Base-by-base conservation (phyloP, 768 basidiomycete genomes). In the Phanerochaete carnosa region DNA sequence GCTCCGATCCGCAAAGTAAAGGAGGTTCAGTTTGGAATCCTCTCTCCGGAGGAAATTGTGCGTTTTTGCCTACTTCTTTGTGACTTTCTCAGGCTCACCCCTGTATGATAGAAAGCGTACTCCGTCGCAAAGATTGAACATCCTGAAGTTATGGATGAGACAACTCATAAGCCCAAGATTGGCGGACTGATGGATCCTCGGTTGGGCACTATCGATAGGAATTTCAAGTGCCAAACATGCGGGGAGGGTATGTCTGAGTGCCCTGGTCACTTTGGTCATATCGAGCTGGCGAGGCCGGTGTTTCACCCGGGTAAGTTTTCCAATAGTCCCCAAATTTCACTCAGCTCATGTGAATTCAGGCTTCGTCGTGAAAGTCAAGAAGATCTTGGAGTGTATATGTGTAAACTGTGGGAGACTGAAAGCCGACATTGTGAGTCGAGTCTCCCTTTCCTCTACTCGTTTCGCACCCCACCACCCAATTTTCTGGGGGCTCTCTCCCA, bases 201-300 rank as follows among this genome's bases (percentile, higher is more conserved):
- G 61, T 94, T 98, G 90, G 97, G 97, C 39, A 99, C 94, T 29
- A 96, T 95, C 68, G 94, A 95, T 80, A 83, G 94, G 66, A 95
- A 95, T 73, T 95, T 96, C 79, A 98, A 98, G 79, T 99, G 97
- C 73, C 95, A 98, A 79, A 98, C 97, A 29, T 98, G 97, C 74
- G 95, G 95, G 66, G 97, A 99, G 82, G 96, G 95, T n/a, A 98
- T 98, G 95, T 89, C 94, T 19, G 97, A 98, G 73, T 99, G 97
- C 78, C 95, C 97, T 28, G 97, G 97, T 54, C 97, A 98, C 75
- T 99, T 99, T 79, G 97, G 97, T 58, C 95, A 98, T 73, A 94
- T 99, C 70, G 97, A 99, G 77, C 79, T 99, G 70, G 94, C 94
- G 46, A 82, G 94, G 68, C 95, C 96, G n/a, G 94, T 97, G 33